Base-by-base conservation (phyloP, 2,329 filamentous ascomycete species). In the Chalaropsis ovoidea region DNA sequence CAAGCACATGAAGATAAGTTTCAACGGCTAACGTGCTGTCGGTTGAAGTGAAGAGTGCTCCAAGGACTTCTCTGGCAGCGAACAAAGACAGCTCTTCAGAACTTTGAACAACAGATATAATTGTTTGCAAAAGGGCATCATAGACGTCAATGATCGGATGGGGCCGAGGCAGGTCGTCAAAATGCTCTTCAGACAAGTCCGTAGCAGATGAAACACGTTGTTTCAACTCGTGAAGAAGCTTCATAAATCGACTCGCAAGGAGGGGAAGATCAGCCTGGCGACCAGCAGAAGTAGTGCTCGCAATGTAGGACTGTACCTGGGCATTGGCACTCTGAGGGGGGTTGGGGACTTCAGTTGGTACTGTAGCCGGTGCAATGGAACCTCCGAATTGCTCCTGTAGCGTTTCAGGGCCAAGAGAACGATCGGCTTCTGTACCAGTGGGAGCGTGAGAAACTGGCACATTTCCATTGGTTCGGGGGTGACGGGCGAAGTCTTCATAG, bases 401-500 rank as follows among this genome's bases (percentile, higher is more conserved):
- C 11, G 86, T 79, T 67, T 87, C 84, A 67, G 86, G 86, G 22
- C 84, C 81, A 65, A 87, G 76, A 6, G 82, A 82, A 67, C 84
- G 78, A 0, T 82, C 85, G 4, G 82, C 78, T 71, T 87, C 85
- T 1, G 84, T 86, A 1, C 80, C 75, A 1, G 84, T 82, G 11
- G 82, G 76, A 17, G 78, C 78, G 69, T 86, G 84, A 3, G 79
- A 77, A 1, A 80, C 74, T 73, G 85, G 74, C 75, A 84, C 72
- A 72, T 80, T 73, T 77, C 80, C 70, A 72, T 80, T 74, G 72
- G 81, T 83, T 65, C 90, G 87, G 35, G 90, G 87, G 73, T 95
- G 90, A 65, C 91, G 83, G 10, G 90, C 90, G 74, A 99, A 99
- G 69, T 97, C 92, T 72, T 97, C 92, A 72, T 99, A 99, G 31